Evolutionary conservation across 2,329 filamentous ascomycete species (phyloP).

Genomic region (Neurospora sp.): DNA sequence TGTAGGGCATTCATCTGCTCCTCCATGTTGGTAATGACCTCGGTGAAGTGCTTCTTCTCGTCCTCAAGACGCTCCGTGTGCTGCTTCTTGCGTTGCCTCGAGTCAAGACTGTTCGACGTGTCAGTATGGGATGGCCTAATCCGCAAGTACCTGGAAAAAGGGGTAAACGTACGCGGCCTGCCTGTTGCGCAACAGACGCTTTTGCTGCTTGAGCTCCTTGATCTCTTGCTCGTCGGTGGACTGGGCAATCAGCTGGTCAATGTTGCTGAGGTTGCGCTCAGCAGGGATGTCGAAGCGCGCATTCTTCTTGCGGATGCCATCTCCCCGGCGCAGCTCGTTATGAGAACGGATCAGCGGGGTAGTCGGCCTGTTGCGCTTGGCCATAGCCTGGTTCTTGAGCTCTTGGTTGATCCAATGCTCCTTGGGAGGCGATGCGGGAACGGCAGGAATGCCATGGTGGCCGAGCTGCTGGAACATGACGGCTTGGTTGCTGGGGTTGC

Average conservation of each 20-base stretch:
- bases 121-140: constrained; percentile 1
- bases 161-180: constrained; percentile 75
- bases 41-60: constrained; percentile 87
- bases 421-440: constrained; percentile 48
- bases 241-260: constrained; percentile 83
- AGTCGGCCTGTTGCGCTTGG: constrained; percentile 54
- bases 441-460: constrained; percentile 35
- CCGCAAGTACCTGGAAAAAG: constrained; percentile 3
- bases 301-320: constrained; percentile 98
- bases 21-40: constrained; percentile 67
- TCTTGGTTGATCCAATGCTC: constrained; percentile 41
- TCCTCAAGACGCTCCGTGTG: constrained; percentile 94
- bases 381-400: constrained; percentile 37
- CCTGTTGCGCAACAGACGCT: constrained; percentile 85
- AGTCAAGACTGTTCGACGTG: constrained; percentile 63
- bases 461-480: constrained; percentile 45
- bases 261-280: constrained; percentile 87
- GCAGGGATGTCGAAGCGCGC: constrained; percentile 94
- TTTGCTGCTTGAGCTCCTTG: constrained; percentile 98
- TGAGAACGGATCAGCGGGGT: constrained; percentile 64
- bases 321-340: constrained; percentile 67
- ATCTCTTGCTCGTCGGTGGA: constrained; percentile 86
- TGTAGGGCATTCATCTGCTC: constrained; percentile 64
- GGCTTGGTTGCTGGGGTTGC: constrained; percentile 38
- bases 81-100: constrained; percentile 93